Conservation (phyloP, 768 basidiomycete species). For the Boletellus emodensis region DNA sequence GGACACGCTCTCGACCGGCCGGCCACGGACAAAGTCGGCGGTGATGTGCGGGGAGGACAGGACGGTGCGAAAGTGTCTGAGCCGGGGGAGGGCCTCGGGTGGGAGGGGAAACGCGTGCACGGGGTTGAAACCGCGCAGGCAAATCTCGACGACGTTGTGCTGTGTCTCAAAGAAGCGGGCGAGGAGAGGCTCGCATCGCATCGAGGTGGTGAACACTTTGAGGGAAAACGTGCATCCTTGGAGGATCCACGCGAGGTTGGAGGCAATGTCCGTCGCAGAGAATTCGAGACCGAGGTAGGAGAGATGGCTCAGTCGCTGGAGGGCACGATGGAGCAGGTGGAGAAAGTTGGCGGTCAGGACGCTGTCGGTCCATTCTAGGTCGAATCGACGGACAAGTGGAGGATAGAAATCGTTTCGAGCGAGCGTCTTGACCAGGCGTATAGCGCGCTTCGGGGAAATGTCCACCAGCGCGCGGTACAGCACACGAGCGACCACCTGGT, state of each 20-base stretch:
- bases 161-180: slow-evolving; percentile 52
- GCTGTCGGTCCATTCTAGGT: slow-evolving; percentile 39
- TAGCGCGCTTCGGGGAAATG: slow-evolving; percentile 25
- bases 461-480: slow-evolving; percentile 39
- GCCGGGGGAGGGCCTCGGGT: slow-evolving; percentile 42
- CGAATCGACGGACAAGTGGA: slow-evolving; percentile 42
- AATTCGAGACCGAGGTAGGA: slow-evolving; percentile 48
- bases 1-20: slow-evolving; percentile 49
- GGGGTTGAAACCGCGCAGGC: slow-evolving; percentile 49
- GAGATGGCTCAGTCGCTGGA: slow-evolving; percentile 39
- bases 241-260: slow-evolving; percentile 47
- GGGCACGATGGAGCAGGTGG: slow-evolving; percentile 42
- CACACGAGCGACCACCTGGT: slow-evolving; percentile 28
- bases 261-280: slow-evolving; percentile 31
- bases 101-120: slow-evolving; percentile 33
- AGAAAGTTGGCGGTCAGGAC: slow-evolving; percentile 47
- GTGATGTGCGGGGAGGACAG: slow-evolving; percentile 47
- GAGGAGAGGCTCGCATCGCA: slow-evolving; percentile 47
- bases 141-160: slow-evolving; percentile 45
- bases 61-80: slow-evolving; percentile 50
- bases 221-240: slow-evolving; percentile 42
- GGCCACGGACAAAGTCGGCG: slow-evolving; percentile 40
- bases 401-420: slow-evolving; percentile 35
- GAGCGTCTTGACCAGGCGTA: slow-evolving; percentile 41
- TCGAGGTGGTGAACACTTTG: slow-evolving; percentile 48